Evolutionary conservation across 495 filamentous ascomycete species (phyloP), one percentile per base, ranked within the genome.

Genomic region (Penicillium subrubescens): DNA sequence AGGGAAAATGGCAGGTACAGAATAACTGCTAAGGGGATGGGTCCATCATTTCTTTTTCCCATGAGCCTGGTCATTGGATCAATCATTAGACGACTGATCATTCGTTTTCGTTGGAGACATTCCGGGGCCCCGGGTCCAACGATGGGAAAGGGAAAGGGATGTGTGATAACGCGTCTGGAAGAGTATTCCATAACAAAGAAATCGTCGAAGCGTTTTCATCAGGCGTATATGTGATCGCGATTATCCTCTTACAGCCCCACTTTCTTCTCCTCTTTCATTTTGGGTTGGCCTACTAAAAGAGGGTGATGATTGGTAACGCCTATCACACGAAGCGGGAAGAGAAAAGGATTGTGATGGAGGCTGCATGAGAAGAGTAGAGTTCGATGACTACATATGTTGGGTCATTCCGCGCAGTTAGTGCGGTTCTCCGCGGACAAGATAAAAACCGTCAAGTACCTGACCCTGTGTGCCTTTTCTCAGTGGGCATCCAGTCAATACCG

Each of bases 321-420:
- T 59, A 50, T 54, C 50, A 53, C 54, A 48, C 56, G 48, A 52
- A 29, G 48, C 25, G 25, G 48, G 48, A 25, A 48, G 15, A 17
- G 15, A 48, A 43, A 44, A 44, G 25, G 46, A 56, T 64, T 67
- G 66, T 67, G 66, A 67, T 63, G 46, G 29, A 46, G 59, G 52
- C 8, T 67, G 65, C 65, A 67, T 67, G 41, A 43, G 31, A 19
- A 29, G 41, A 11, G 5, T 5, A 56, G 46, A 37, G 33, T 50
- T 57, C 29, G 6, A 33, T 44, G 55, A 27, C 12, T 53, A 44
- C 19, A 25, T 48, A 10, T 12, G 44, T 46, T 23, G 43, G 19
- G 43, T 46, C 19, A 21, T 46, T 21, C 43, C 43, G 43, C 8
- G 8, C 19, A 29, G 48, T 51, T 51, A 17, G 25, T 31, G 25